These are phyloP conservation scores for Prunus yedoensis DNA, from an alignment of 331 rosid genomes.

Conservation along the genomic window DNA sequence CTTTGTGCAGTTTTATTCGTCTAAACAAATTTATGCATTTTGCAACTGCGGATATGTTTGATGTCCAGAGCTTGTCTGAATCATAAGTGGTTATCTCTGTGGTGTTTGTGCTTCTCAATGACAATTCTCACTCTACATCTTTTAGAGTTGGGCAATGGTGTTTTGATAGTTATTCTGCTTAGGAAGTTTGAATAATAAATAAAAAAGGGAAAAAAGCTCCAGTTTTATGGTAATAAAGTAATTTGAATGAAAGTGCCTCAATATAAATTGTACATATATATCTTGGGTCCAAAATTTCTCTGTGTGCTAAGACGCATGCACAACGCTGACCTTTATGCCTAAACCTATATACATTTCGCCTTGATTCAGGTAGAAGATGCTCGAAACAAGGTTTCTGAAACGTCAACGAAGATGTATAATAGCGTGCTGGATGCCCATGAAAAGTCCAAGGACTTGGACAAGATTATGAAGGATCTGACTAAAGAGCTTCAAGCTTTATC, in stretches of 20 bases:
- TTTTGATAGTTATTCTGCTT: not conserved
- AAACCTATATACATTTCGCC: constrained; percentile 20
- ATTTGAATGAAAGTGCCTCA: not conserved
- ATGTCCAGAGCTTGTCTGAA: constrained; percentile 1
- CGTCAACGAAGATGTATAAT: constrained; percentile 73
- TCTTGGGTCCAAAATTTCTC: not conserved
- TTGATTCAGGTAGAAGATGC: constrained; percentile 78
- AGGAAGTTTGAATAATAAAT: not conserved
- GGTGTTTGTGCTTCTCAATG: not conserved
- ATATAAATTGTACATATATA: not conserved
- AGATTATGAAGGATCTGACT: constrained; percentile 67
- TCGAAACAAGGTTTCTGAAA: constrained; percentile 77
- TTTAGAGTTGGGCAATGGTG: not conserved
- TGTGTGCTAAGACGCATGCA: not conserved
- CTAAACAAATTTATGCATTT: not conserved
- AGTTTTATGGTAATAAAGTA: not conserved
- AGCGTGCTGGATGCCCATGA: constrained; percentile 93
- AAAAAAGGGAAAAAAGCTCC: not conserved
- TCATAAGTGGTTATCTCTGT: not conserved
- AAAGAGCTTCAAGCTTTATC: constrained; percentile 76
- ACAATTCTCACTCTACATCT: not conserved
- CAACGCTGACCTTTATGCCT: constrained; percentile 17
- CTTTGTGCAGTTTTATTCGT: no score
- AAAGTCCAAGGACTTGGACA: constrained; percentile 81
- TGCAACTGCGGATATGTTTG: not conserved